Base-by-base conservation (phyloP, 1,284 basidiomycete genomes). In the Ustilago nuda region DNA sequence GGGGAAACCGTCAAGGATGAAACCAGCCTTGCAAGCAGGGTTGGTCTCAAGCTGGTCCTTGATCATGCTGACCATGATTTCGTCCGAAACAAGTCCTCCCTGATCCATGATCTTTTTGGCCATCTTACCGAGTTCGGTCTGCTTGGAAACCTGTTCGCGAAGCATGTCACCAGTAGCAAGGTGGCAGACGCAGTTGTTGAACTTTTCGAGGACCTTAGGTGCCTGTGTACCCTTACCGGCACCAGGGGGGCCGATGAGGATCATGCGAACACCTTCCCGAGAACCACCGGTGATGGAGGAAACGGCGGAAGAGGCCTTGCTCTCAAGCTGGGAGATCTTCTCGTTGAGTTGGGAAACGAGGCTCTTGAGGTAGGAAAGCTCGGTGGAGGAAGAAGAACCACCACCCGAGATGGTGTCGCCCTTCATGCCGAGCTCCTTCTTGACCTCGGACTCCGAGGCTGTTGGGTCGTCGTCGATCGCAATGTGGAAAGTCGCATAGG, bases 221-320 rank as follows among this genome's bases (percentile, higher is more conserved):
- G 95, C 96, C 87, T 99, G 96, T 1, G 96, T 99, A 54, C 96
- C 96, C 90, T 99, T 99, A 94, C 95, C 95, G 82, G 96, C 94
- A 83, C 96, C 96, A 55, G 96, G 96, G 78, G 96, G 96, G 69
- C 96, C 96, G 83, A 99, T 89, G 78, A 99, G 90, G 83, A 99
- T 94, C 79, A 95, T 92, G 62, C 95, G 90, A 45, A 84, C 81
- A 35, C 84, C 84, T 23, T 80, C 55, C 2, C 41, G 59, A 15
- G 48, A 50, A 17, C n/a, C 19, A 30, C 61, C 65, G 12, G 76
- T 67, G 55, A 69, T 50, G 27, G 66, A 62, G 4, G 72, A 62
- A 12, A 76, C 41, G 9, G 74, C 64, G 3, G 72, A 67, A 3
- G 66, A 54, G 13, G 72, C 72, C 52, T 75, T 72, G 54, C 45